Base-by-base conservation (phyloP, 2,329 filamentous ascomycete genomes). In the Xylaria sp. region DNA sequence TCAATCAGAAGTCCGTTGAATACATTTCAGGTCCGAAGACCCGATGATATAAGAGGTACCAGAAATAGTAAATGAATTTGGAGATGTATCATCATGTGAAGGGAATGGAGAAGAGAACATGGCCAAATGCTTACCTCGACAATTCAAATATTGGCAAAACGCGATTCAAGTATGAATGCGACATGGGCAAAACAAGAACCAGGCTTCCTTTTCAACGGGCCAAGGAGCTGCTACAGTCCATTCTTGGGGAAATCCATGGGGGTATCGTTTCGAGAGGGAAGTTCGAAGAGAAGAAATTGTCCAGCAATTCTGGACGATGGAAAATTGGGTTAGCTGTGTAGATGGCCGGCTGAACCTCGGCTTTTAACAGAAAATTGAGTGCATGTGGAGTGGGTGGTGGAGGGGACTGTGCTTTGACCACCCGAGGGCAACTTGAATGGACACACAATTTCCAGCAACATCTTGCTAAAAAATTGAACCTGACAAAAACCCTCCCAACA, bases 31-130 rank as follows among this genome's bases (percentile, higher is more conserved):
- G 71, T 76, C 78, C 70, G 73, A 78, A 77, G 71, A 69, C 81
- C 80, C 86, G 66, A 69, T 94, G 88, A 90, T 85, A 91, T 91
- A 94, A 96, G 92, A 96, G 92, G 91, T 96, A 92, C 91, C 91
- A 96, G 90, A 95, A 92, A 88, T 79, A 76, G 75, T 76, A 72
- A 75, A 72, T 66, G 77, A 40, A 79, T 78, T 76, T 48, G 58
- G 80, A 79, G 73, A n/a, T 74, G 69, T 85, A 82, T 93, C 90
- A 92, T 93, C 90, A 91, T 83, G 65, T 68, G 66, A 71, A 61
- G 55, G 55, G 60, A 34, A 39, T 21, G 26, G 52, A 53, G 63
- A 56, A 42, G 50, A 44, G 43, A 60, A 59, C 38, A 39, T 48
- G 52, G 49, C 51, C 50, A 40, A 58, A 52, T 66, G 66, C 75